phyloP scores from a whole-genome alignment of 108 stramenopile species.

The Cyclotella distinguenda region DNA sequence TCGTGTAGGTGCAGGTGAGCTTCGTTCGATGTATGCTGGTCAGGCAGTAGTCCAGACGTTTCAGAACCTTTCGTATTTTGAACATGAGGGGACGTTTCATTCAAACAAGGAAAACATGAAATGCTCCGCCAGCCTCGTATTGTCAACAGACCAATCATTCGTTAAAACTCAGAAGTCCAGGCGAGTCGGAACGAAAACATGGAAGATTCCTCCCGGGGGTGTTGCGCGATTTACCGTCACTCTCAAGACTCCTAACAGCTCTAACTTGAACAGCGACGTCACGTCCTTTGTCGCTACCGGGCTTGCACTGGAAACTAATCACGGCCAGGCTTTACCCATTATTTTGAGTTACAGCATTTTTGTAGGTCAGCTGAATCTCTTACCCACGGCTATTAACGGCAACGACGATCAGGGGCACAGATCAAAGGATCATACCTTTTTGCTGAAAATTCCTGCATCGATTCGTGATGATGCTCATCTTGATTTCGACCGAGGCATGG shows the following conservation, averaged over 20 bases:
- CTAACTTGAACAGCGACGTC: constrained; percentile 52
- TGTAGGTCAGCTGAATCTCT: constrained; percentile 58
- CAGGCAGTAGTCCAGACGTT: constrained; percentile 18
- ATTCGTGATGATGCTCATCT: constrained; percentile 7
- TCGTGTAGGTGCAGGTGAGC: constrained; percentile 19
- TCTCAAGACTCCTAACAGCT: constrained; percentile 47
- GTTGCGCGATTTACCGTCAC: constrained; percentile 60
- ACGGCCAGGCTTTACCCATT: constrained; percentile 68
- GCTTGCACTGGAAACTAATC: constrained; percentile 62
- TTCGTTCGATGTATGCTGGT: constrained; percentile 18
- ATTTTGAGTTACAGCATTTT: constrained; percentile 63
- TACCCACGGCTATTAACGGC: not conserved
- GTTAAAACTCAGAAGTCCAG: constrained; percentile 29
- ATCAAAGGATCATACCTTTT: not conserved
- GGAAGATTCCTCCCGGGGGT: constrained; percentile 71
- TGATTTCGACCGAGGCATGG: not conserved
- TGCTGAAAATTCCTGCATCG: constrained; percentile 19
- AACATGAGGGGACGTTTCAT: not conserved
- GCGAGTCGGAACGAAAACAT: constrained; percentile 16
- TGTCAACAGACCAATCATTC: constrained; percentile 58
- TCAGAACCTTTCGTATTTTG: constrained; percentile 16
- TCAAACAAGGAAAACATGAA: constrained; percentile 5
- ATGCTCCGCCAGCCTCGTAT: constrained; percentile 45
- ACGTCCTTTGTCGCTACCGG: constrained; percentile 70
- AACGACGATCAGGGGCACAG: not conserved